Percentiles rank a stretch among this genome's conserved stretches.
Evolutionary conservation across 768 basidiomycete species (phyloP).

Genomic region (Suillus luteus): DNA sequence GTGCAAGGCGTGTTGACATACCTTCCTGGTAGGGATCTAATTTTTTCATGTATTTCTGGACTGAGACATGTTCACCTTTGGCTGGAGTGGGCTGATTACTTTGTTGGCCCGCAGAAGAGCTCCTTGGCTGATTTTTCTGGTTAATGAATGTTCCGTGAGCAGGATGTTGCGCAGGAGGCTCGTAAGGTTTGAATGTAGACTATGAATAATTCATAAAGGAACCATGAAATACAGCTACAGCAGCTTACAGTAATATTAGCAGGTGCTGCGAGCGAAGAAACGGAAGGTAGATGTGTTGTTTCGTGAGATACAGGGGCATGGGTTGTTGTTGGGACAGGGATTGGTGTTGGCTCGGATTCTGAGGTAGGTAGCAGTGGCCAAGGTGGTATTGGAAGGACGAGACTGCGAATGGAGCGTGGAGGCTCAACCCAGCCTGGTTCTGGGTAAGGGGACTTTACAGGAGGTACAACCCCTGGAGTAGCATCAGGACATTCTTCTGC

Average conservation of each 20-base stretch:
- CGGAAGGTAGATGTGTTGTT: neutral
- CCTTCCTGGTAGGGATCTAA: constrained; percentile 34
- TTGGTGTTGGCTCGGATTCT: neutral
- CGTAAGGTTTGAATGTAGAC: constrained; percentile 28
- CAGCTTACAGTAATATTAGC: constrained; percentile 3
- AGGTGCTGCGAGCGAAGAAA: neutral
- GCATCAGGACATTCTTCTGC: constrained; percentile 24
- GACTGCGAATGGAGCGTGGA: constrained; percentile 19
- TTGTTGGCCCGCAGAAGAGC: neutral
- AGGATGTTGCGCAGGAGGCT: constrained; percentile 27
- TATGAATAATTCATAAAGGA: constrained; percentile 8
- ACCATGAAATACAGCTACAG: neutral
- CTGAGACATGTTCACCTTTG: neutral
- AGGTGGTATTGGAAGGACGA: constrained; percentile 26
- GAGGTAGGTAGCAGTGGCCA: constrained; percentile 5
- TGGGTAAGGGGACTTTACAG: constrained; percentile 30
- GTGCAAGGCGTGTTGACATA: neutral
- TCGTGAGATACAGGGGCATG: neutral
- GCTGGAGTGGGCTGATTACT: neutral
- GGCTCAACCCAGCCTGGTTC: constrained; percentile 25
- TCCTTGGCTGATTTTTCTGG: neutral
- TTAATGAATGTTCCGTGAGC: constrained; percentile 17
- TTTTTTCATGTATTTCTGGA: constrained; percentile 27
- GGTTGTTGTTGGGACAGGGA: neutral
- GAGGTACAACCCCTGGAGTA: constrained; percentile 19